Conservation (phyloP, 2,329 filamentous ascomycete species). For the Ophiocordyceps camponoti-saundersi region DNA sequence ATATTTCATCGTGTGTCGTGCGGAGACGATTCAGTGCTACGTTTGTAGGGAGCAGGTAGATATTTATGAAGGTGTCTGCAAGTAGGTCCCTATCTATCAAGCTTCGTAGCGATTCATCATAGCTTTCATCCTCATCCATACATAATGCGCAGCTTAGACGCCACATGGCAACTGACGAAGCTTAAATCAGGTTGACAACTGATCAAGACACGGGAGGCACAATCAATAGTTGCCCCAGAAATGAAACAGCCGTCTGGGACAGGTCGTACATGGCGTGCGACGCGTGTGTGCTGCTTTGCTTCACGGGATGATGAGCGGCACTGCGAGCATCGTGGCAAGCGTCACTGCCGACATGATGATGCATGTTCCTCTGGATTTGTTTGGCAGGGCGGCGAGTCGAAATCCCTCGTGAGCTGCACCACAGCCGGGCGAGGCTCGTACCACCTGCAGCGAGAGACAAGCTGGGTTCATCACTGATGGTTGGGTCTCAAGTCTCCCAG, state of each 20-base stretch:
- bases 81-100: too few relatives aligned
- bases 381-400: neutral
- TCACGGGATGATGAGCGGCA: neutral
- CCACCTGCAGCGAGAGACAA: neutral
- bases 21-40: too few relatives aligned
- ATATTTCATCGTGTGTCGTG: too few relatives aligned
- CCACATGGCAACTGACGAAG: conserved; percentile 1
- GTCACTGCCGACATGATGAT: neutral
- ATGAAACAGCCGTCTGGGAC: conserved; percentile 1
- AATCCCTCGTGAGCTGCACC: neutral
- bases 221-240: neutral
- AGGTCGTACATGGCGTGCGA: neutral
- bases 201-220: neutral
- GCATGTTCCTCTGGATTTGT: neutral
- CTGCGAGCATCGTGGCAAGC: neutral
- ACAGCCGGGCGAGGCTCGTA: neutral
- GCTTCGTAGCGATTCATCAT: too few relatives aligned
- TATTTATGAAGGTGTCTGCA: too few relatives aligned
- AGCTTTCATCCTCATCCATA: too few relatives aligned
- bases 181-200: neutral
- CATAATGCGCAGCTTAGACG: too few relatives aligned
- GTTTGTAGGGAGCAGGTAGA: too few relatives aligned
- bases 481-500: too few relatives aligned
- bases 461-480: too few relatives aligned
- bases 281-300: neutral